Percentiles rank a stretch among this genome's conserved stretches.
Evolutionary conservation across 2,329 filamentous ascomycete species (phyloP).

Genomic region (Onygenales sp.): DNA sequence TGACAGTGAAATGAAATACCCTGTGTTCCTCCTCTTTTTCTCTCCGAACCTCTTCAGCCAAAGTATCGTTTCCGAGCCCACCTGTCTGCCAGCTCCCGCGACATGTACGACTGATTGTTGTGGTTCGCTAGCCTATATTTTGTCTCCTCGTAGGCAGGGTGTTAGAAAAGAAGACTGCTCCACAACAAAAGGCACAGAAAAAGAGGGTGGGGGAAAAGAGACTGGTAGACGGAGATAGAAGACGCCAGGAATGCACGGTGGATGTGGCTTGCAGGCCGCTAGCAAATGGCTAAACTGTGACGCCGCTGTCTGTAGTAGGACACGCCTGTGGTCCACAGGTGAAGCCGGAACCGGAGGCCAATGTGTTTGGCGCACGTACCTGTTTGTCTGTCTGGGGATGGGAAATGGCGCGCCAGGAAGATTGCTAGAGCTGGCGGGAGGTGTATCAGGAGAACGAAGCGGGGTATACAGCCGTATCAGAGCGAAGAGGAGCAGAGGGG

Average conservation of each 20-base stretch:
- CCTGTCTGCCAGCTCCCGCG: constrained; percentile 42
- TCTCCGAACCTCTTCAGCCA: constrained; percentile 22
- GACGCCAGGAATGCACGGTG: neutral
- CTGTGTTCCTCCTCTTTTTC: constrained; percentile 5
- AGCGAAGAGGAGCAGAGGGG: neutral
- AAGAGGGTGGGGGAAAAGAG: neutral
- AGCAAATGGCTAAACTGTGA: neutral
- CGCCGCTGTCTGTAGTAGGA: neutral
- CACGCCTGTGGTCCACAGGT: no score
- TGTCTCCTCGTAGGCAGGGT: neutral
- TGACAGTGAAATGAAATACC: no score
- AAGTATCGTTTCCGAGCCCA: constrained; percentile 39
- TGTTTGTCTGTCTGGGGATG: neutral
- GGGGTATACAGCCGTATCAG: no score
- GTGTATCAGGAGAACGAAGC: neutral
- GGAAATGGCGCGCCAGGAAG: neutral
- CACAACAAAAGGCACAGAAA: neutral
- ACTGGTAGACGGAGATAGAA: neutral
- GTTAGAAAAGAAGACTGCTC: neutral
- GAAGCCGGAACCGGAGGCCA: no score
- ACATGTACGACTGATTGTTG: constrained; percentile 36
- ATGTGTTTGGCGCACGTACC: no score
- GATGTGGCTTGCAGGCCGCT: neutral
- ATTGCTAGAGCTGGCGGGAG: neutral
- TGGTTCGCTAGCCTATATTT: neutral